Evolutionary conservation across 768 basidiomycete species (phyloP).

Genomic region (Vararia minispora): DNA sequence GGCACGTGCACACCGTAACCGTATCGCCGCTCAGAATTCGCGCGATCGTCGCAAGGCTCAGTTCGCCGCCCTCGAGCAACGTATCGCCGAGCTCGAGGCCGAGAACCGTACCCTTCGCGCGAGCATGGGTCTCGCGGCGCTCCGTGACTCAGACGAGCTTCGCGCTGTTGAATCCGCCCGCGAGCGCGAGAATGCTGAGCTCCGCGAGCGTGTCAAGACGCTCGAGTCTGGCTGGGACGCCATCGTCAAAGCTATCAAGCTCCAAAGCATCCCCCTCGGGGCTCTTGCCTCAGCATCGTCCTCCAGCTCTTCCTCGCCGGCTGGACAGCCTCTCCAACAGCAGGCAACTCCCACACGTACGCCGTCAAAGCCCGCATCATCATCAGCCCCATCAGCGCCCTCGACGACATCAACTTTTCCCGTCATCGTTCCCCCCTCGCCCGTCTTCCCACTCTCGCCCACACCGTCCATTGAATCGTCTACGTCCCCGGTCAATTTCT

Average conservation of each 20-base stretch:
- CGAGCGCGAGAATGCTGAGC: constrained; percentile 62
- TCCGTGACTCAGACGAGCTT: constrained; percentile 20
- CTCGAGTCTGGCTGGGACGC: constrained; percentile 78
- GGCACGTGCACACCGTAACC: constrained; percentile 82
- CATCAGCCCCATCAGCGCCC: constrained; percentile 15
- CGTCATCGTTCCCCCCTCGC: constrained; percentile 20
- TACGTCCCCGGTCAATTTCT: constrained; percentile 22
- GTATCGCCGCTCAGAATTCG: constrained; percentile 89
- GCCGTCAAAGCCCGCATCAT: constrained; percentile 16
- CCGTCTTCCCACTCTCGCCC: constrained; percentile 26
- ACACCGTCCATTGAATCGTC: constrained; percentile 20
- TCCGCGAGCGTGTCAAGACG: constrained; percentile 64
- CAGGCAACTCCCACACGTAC: too few relatives aligned
- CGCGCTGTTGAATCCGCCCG: constrained; percentile 28
- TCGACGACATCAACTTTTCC: constrained; percentile 23
- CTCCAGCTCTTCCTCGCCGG: constrained; percentile 7
- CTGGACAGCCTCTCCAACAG: too few relatives aligned
- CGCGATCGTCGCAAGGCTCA: constrained; percentile 86
- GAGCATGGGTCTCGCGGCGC: constrained; percentile 26
- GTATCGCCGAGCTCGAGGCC: constrained; percentile 79
- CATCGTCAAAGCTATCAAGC: constrained; percentile 62
- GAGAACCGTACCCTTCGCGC: constrained; percentile 72
- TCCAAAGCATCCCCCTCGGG: constrained; percentile 50
- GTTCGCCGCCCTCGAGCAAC: constrained; percentile 83
- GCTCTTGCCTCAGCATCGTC: constrained; percentile 9